phyloP scores from a whole-genome alignment of 345 rosid species.

The Salix dunnii region DNA sequence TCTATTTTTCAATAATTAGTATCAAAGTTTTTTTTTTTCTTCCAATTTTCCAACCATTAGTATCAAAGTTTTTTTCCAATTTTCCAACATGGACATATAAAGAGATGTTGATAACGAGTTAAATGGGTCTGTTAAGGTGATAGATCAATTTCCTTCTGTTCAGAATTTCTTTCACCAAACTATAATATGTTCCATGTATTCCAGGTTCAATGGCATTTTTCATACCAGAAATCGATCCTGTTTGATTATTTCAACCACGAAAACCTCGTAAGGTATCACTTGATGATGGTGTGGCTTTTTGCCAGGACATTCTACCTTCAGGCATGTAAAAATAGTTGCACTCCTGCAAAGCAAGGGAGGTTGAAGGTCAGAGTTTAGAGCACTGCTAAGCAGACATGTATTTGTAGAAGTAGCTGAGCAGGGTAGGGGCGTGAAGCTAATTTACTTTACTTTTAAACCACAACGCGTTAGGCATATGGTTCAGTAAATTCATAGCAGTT shows the following conservation, averaged over 20 bases:
- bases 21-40: no score
- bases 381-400: neutral
- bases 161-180: neutral
- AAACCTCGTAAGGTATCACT: neutral
- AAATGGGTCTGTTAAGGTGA: neutral
- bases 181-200: neutral
- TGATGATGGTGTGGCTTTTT: neutral
- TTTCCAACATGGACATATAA: neutral
- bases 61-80: no score
- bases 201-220: neutral
- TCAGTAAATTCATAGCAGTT: neutral
- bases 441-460: no score
- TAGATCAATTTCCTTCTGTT: neutral
- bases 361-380: neutral
- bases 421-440: no score
- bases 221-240: neutral
- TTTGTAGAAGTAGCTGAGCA: no score
- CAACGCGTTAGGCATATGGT: neutral
- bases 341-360: no score
- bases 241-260: no score
- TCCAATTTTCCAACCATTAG: no score
- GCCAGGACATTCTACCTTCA: neutral
- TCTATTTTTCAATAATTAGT: no score
- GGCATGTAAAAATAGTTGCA: neutral
- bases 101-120: neutral